Evolutionary conservation across 345 rosid species (phyloP).

Genomic region (Eucalyptus caleyi): DNA sequence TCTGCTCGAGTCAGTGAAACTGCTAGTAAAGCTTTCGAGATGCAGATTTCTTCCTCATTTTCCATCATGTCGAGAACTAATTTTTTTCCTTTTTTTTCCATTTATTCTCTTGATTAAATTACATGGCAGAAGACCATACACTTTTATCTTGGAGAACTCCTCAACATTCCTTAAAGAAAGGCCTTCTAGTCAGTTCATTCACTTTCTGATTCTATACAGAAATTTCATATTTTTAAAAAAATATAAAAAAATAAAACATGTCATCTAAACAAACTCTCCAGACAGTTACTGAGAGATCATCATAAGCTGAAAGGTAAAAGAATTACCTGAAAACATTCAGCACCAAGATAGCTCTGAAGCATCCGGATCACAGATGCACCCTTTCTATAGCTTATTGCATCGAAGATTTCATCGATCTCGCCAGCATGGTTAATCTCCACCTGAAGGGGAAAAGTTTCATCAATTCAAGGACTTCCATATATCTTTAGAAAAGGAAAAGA

Average conservation of each 20-base stretch:
- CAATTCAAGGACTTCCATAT: background rate
- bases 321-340: conserved; percentile 77
- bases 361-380: conserved; percentile 93
- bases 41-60: background rate
- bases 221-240: too few species aligned
- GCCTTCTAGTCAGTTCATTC: background rate
- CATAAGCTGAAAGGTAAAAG: background rate
- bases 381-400: conserved; percentile 86
- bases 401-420: conserved; percentile 87
- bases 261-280: background rate
- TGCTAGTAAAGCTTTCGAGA: background rate
- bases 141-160: background rate
- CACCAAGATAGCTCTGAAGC: conserved; percentile 97
- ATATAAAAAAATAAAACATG: too few species aligned
- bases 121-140: background rate
- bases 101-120: background rate
- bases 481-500: background rate
- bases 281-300: background rate
- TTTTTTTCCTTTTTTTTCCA: too few species aligned
- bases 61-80: background rate
- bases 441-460: conserved; percentile 19
- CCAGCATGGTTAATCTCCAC: conserved; percentile 83
- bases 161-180: background rate
- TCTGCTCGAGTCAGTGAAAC: background rate
- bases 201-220: background rate